Evolutionary conservation across 495 filamentous ascomycete genomes (phyloP), one percentile per base, ranked within the genome.

Genomic region (Hypoxylon trugodes): DNA sequence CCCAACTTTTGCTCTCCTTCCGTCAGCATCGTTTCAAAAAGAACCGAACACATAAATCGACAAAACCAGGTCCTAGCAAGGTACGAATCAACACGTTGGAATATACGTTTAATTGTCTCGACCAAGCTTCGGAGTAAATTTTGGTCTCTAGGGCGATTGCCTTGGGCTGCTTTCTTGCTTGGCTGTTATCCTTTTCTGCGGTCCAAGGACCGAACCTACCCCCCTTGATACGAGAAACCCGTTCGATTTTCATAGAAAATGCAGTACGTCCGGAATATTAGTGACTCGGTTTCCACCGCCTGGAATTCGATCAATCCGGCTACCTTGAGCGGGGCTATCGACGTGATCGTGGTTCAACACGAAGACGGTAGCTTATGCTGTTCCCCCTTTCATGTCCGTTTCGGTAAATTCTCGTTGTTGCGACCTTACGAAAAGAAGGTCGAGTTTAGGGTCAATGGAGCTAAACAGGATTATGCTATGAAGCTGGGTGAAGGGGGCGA

Each of bases 221-320:
- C 35, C 19, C 41, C 21, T 19, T 26, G 26, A 22, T 28, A 13
- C 25, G 22, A 59, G 13, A 10, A 40, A 36, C 18, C 12, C 16
- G 24, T 13, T 33, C 21, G 28, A 22, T 22, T 3, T 25, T 47
- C 6, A 13, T 21, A 22, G 4, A 58, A 73, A 45, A 98, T 98
- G 95, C 93, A 98, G 82, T 98, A 98, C 90, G 94, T 98, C 66
- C 86, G 95, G 49, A 96, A 92, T 77, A 87, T 97, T 68, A 93
- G 92, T 74, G 93, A 94, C 69, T 96, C 95, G 30, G 93, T 98
- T 66, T 96, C 92, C 32, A 96, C 96, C 79, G 95, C 95, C 72
- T 99, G 95, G 95, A 98, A 98, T 75, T 96, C 92, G 4, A 97
- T 99, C 81, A 99, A 99, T 75, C 95, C 96, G 30, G 93, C 95